These are phyloP conservation scores for Tetrapisispora nanseiensis DNA, from an alignment of 805 yeast species.

Conservation along the genomic window DNA sequence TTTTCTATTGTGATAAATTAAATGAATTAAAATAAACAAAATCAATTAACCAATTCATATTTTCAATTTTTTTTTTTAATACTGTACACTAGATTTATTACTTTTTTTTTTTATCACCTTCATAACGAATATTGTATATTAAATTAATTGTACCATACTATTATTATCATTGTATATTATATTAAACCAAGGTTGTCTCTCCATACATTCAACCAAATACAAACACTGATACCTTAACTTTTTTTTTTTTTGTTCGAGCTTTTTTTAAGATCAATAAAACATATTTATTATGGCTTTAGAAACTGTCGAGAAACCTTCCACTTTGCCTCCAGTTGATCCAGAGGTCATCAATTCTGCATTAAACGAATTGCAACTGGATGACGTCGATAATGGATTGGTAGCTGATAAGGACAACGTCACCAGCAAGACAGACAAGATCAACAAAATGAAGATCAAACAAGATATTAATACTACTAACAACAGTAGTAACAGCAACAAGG, in stretches of 20 bases:
- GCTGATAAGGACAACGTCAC: neutral
- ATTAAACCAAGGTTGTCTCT: too few species aligned
- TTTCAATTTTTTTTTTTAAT: neutral
- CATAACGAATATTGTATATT: slow-evolving; percentile 1
- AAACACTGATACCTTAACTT: neutral
- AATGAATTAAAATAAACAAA: too few species aligned
- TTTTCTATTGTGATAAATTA: too few species aligned
- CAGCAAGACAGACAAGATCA: neutral
- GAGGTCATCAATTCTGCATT: slow-evolving; percentile 25
- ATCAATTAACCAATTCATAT: too few species aligned
- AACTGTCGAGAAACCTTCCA: slow-evolving; percentile 1
- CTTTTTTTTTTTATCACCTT: neutral
- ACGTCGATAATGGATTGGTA: slow-evolving; percentile 9
- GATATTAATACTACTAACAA: neutral
- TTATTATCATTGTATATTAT: slow-evolving; percentile 1
- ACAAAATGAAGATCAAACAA: neutral
- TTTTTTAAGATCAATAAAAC: neutral
- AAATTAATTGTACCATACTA: slow-evolving; percentile 1
- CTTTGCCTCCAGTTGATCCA: slow-evolving; percentile 15
- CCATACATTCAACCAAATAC: too few species aligned
- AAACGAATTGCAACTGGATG: slow-evolving; percentile 26
- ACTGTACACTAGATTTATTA: neutral
- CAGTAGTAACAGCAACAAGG: neutral
- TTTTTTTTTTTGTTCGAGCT: neutral
- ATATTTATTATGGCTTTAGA: slow-evolving; percentile 2